Conservation (phyloP, 768 basidiomycete species). For the Plicaturopsis crispa region DNA sequence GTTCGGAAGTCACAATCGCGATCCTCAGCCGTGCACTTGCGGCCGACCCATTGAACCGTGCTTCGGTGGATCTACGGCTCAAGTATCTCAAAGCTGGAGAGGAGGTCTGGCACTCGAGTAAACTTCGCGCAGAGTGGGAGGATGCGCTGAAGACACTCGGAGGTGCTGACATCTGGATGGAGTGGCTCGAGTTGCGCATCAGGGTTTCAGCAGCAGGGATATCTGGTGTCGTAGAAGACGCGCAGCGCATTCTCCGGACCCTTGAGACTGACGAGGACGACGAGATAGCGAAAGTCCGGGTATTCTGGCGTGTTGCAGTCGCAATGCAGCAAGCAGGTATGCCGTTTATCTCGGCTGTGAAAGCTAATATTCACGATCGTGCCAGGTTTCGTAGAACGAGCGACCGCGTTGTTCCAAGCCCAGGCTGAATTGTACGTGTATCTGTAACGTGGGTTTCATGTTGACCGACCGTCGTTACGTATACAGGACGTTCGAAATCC, state of each 20-base stretch:
- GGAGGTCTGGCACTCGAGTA: slow-evolving; percentile 56
- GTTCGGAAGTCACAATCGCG: slow-evolving; percentile 64
- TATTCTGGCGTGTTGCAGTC: slow-evolving; percentile 66
- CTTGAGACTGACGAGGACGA: slow-evolving; percentile 32
- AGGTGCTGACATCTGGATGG: slow-evolving; percentile 59
- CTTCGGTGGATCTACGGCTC: slow-evolving; percentile 45
- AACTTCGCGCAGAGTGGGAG: slow-evolving; percentile 63
- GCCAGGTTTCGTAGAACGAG: slow-evolving; percentile 66
- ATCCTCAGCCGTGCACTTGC: slow-evolving; percentile 58
- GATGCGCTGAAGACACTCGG: slow-evolving; percentile 42
- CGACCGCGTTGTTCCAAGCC: slow-evolving; percentile 74
- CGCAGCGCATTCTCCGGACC: slow-evolving; percentile 34
- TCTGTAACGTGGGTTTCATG: slow-evolving; percentile 1
- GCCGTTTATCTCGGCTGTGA: slow-evolving; percentile 10
- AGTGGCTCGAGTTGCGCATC: slow-evolving; percentile 76
- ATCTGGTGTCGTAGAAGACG: slow-evolving; percentile 46
- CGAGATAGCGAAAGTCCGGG: slow-evolving; percentile 47
- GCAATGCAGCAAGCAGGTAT: slow-evolving; percentile 62
- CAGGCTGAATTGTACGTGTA: slow-evolving; percentile 72
- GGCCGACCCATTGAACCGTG: slow-evolving; percentile 42
- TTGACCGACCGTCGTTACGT: slow-evolving; percentile 4
- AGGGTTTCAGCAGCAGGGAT: slow-evolving; percentile 38
- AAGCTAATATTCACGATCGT: slow-evolving; percentile 1
- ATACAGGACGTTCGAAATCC: slow-evolving; percentile 51
- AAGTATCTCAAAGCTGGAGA: slow-evolving; percentile 67